Conservation (phyloP, 116 monocot species). For the Cymodocea nodosa region DNA sequence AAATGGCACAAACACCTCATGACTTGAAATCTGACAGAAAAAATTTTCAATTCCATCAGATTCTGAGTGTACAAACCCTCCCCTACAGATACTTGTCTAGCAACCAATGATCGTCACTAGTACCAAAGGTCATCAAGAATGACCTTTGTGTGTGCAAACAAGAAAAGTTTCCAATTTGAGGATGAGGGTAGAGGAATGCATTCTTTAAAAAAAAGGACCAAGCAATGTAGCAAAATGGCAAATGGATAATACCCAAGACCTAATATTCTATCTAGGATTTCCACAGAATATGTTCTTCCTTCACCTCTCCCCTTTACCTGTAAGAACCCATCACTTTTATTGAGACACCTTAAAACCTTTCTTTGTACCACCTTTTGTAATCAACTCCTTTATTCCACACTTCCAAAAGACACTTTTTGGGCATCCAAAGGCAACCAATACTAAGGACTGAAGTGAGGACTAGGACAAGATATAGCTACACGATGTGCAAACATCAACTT, state of each 20-base stretch:
- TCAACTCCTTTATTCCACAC: constrained; percentile 5
- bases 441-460: neutral
- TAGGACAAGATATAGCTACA: neutral
- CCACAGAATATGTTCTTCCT: no score
- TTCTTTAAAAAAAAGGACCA: no score
- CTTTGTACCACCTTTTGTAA: constrained; percentile 4
- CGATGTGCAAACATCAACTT: constrained; percentile 1
- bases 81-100: no score
- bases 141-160: no score
- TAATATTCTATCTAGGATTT: neutral
- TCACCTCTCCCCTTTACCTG: neutral
- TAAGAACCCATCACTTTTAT: constrained; percentile 1
- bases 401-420: constrained; percentile 1
- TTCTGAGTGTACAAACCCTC: no score
- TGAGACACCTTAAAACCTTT: neutral
- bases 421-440: constrained; percentile 5
- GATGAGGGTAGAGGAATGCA: no score
- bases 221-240: constrained; percentile 5
- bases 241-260: constrained; percentile 7
- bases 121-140: no score
- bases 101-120: no score
- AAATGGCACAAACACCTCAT: no score
- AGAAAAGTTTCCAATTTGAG: no score
- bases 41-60: no score
- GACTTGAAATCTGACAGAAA: no score